phyloP scores from a whole-genome alignment of 1,284 basidiomycete genomes.

The Tilletia horrida region DNA sequence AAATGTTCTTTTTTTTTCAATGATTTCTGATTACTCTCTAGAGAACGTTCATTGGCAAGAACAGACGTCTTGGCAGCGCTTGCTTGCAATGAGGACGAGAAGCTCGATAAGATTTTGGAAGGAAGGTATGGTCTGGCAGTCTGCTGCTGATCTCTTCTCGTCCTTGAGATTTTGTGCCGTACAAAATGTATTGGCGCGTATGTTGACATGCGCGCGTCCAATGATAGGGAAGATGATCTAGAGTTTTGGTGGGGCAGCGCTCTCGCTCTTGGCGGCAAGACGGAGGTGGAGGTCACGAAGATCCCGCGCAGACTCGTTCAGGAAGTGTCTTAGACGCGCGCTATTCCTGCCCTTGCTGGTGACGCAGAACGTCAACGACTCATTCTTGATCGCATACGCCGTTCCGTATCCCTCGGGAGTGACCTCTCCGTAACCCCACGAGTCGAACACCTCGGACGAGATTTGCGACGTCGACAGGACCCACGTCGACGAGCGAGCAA shows the following conservation, averaged over 20 bases:
- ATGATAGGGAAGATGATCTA: too few species aligned
- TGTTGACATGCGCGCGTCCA: too few species aligned
- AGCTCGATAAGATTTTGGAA: too few species aligned
- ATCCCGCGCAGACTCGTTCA: constrained; percentile 55
- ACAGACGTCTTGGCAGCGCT: too few species aligned
- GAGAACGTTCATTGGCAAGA: too few species aligned
- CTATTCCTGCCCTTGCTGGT: constrained; percentile 72
- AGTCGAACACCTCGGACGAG: constrained; percentile 76
- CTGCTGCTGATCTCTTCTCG: too few species aligned
- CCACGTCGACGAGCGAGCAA: constrained; percentile 75
- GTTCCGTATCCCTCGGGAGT: constrained; percentile 85
- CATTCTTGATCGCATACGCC: constrained; percentile 83
- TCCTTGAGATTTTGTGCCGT: too few species aligned
- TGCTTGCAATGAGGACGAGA: too few species aligned
- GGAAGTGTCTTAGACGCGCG: constrained; percentile 56
- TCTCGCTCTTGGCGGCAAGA: constrained; percentile 28
- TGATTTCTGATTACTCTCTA: too few species aligned
- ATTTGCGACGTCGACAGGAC: constrained; percentile 87
- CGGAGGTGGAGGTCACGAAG: constrained; percentile 51
- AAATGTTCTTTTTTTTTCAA: too few species aligned
- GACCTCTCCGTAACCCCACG: constrained; percentile 97
- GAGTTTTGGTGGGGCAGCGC: constrained; percentile 22
- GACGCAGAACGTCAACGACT: constrained; percentile 86
- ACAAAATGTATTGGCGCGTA: too few species aligned
- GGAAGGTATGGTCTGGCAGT: too few species aligned